phyloP scores from a whole-genome alignment of 352 stramenopile genomes.

The Phytophthora idaei region DNA sequence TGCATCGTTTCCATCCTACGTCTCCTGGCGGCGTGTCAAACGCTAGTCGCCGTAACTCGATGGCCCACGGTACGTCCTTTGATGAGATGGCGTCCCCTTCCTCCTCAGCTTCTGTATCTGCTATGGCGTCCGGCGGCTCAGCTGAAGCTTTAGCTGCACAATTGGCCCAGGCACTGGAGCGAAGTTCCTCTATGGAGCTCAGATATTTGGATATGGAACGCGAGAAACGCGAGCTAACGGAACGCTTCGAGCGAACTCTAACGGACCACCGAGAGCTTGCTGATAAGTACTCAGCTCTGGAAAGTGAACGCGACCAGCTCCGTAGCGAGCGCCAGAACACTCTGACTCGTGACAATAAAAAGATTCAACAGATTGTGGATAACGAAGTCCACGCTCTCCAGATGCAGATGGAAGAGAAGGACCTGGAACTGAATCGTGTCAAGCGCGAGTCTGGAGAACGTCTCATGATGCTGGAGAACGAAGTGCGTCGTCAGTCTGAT shows the following conservation, averaged over 20 bases:
- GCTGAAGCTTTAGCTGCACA: conserved; percentile 56
- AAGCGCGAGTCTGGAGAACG: conserved; percentile 80
- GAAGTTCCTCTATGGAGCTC: conserved; percentile 73
- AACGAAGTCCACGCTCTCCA: conserved; percentile 78
- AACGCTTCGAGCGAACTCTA: conserved; percentile 67
- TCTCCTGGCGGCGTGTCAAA: conserved; percentile 48
- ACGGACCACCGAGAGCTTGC: conserved; percentile 54
- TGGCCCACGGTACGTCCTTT: conserved; percentile 51
- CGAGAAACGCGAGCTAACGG: conserved; percentile 76
- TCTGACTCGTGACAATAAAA: conserved; percentile 85
- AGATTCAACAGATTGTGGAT: conserved; percentile 89
- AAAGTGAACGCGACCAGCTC: conserved; percentile 76
- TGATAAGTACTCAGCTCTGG: conserved; percentile 51
- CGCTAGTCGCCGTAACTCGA: conserved; percentile 33
- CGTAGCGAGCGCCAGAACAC: conserved; percentile 74
- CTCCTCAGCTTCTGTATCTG: conserved; percentile 34
- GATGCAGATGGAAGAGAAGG: conserved; percentile 80
- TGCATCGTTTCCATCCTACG: conserved; percentile 73
- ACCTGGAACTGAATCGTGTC: conserved; percentile 69
- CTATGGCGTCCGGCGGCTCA: conserved; percentile 41
- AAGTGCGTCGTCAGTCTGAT: conserved; percentile 85
- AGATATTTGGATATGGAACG: conserved; percentile 77
- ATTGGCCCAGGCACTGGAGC: conserved; percentile 69
- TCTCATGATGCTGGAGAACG: conserved; percentile 82
- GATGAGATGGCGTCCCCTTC: conserved; percentile 54